phyloP scores from a whole-genome alignment of 2,329 filamentous ascomycete genomes.

The Xylariomycetidae sp. region DNA sequence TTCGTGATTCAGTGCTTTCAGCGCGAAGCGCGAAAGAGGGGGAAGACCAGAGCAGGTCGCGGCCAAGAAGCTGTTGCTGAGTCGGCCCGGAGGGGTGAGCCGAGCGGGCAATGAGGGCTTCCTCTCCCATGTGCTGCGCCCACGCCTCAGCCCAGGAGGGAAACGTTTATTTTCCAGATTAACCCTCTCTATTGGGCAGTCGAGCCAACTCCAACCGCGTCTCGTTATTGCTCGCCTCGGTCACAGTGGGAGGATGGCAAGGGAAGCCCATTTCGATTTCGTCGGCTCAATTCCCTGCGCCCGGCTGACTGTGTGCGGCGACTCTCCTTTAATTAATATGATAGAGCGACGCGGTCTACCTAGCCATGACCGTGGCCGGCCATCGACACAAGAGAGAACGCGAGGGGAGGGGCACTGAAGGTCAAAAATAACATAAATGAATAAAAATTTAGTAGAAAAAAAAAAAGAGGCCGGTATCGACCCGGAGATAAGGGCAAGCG shows the following conservation, averaged over 20 bases:
- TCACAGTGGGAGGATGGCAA: conserved; percentile 5
- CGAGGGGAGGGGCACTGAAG: no score
- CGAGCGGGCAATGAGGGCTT: neutral
- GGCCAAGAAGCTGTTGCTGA: neutral
- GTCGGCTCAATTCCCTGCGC: conserved; percentile 12
- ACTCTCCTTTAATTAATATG: no score
- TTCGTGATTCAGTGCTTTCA: no score
- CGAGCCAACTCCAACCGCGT: conserved; percentile 14
- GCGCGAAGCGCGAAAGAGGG: conserved; percentile 21
- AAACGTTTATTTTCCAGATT: conserved; percentile 22
- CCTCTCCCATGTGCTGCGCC: conserved; percentile 6
- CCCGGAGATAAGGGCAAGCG: conserved; percentile 17
- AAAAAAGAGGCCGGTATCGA: conserved; percentile 17
- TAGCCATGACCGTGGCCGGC: no score
- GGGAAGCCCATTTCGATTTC: no score
- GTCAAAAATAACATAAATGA: conserved; percentile 10
- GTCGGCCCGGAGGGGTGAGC: neutral
- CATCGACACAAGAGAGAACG: no score
- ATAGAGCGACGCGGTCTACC: no score
- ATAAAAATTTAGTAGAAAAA: conserved; percentile 13
- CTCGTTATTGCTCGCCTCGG: conserved; percentile 11
- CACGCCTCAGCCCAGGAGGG: conserved; percentile 14
- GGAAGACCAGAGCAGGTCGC: conserved; percentile 9
- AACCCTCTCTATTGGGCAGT: conserved; percentile 23
- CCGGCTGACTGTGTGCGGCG: conserved; percentile 4